Conservation (phyloP, 2,329 filamentous ascomycete species). For the Paramyrothecium roridum region DNA sequence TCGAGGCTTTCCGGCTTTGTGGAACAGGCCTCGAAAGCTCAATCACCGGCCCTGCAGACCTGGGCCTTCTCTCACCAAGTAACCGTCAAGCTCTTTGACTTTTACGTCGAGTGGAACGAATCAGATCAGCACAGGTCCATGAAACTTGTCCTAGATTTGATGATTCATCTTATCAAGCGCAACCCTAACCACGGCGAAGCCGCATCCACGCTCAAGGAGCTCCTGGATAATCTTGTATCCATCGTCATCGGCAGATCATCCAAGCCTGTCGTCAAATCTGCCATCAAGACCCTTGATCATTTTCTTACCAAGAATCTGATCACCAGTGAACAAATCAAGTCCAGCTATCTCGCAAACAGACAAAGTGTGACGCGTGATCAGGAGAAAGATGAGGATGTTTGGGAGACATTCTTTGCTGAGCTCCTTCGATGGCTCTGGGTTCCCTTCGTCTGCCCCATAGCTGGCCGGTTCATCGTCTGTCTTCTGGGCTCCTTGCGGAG, state of each 20-base stretch:
- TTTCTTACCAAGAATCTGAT: constrained; percentile 61
- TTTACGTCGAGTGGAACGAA: constrained; percentile 66
- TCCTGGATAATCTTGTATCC: constrained; percentile 52
- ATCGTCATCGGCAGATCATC: constrained; percentile 59
- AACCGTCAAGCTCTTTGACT: constrained; percentile 51
- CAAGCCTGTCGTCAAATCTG: constrained; percentile 65
- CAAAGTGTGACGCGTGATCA: constrained; percentile 12
- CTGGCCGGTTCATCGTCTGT: constrained; percentile 59
- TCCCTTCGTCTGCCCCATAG: constrained; percentile 55
- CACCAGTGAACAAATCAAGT: constrained; percentile 40
- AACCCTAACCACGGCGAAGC: constrained; percentile 43
- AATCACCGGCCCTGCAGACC: constrained; percentile 32
- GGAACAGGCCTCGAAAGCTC: constrained; percentile 54
- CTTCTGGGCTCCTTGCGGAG: constrained; percentile 48
- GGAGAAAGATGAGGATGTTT: constrained; percentile 26
- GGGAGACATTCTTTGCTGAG: constrained; percentile 48
- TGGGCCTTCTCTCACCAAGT: constrained; percentile 52
- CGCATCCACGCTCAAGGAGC: constrained; percentile 34
- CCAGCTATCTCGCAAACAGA: constrained; percentile 38
- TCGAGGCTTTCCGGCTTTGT: constrained; percentile 60
- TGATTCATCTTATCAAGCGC: constrained; percentile 46
- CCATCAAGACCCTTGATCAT: constrained; percentile 64
- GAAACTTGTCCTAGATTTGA: constrained; percentile 58
- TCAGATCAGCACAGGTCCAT: constrained; percentile 62
- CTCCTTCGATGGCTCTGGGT: constrained; percentile 55